These are phyloP conservation scores for Trichoderma koningiopsis DNA, from an alignment of 2,329 filamentous ascomycete species.

Conservation along the genomic window DNA sequence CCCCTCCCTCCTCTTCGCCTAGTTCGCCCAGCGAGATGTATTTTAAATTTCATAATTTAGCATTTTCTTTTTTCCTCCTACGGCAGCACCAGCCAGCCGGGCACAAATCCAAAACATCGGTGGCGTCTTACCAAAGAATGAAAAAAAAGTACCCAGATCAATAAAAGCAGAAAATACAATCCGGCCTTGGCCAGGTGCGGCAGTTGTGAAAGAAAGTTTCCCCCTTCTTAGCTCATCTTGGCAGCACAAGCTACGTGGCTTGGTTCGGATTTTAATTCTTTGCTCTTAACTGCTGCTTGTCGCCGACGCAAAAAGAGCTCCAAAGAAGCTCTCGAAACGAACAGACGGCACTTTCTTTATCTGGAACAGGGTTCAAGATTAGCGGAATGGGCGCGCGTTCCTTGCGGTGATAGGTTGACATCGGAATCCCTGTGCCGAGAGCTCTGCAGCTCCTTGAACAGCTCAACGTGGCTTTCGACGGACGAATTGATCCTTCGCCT, in stretches of 20 bases:
- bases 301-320: not conserved
- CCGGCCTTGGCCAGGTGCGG: not conserved
- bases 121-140: slow-evolving; percentile 15
- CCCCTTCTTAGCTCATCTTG: not conserved
- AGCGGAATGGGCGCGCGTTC: not conserved
- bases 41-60: not conserved
- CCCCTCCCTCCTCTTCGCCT: not conserved
- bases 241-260: not conserved
- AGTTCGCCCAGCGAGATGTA: no score
- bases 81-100: slow-evolving; percentile 14
- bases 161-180: no score
- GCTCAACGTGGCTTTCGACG: not conserved
- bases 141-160: no score
- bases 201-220: not conserved
- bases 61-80: not conserved
- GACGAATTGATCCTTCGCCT: not conserved
- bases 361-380: not conserved
- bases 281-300: no score
- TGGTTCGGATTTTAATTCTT: not conserved
- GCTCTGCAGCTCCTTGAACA: not conserved
- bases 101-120: slow-evolving; percentile 9
- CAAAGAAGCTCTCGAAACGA: not conserved
- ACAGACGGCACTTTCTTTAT: not conserved
- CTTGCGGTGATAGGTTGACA: slow-evolving; percentile 8
- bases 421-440: slow-evolving; percentile 15